Percentiles rank a stretch among this genome's conserved stretches.
These are phyloP conservation scores for Capronia epimyces DNA, from an alignment of 2,329 filamentous ascomycete species.

Conservation along the genomic window DNA sequence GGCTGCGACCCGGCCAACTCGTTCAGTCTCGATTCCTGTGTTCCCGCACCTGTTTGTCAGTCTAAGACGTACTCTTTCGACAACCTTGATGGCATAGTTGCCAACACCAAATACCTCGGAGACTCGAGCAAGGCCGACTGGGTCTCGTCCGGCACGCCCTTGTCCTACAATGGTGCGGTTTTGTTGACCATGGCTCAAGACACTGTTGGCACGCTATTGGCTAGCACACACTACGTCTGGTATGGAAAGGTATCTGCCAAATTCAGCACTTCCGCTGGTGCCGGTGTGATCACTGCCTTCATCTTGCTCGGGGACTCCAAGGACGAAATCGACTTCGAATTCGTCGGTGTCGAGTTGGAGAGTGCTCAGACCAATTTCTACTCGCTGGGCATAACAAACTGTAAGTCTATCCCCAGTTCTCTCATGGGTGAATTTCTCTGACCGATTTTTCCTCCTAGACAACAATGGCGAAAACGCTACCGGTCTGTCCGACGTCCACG, in stretches of 20 bases:
- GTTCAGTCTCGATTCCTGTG: conserved; percentile 74
- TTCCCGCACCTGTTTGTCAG: conserved; percentile 76
- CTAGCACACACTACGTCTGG: conserved; percentile 86
- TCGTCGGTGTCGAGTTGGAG: conserved; percentile 71
- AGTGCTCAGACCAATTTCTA: conserved; percentile 93
- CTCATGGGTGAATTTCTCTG: conserved; percentile 6
- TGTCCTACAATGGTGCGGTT: conserved; percentile 60
- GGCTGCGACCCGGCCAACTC: conserved; percentile 89
- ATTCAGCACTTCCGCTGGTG: conserved; percentile 76
- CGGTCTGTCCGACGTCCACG: conserved; percentile 59
- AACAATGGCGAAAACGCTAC: conserved; percentile 68
- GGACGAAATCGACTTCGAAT: conserved; percentile 98
- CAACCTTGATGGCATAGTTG: conserved; percentile 61
- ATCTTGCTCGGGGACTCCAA: conserved; percentile 93
- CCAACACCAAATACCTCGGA: conserved; percentile 79
- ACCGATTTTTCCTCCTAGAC: conserved; percentile 48
- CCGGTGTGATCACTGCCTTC: conserved; percentile 93
- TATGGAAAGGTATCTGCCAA: conserved; percentile 87
- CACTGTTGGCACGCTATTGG: conserved; percentile 80
- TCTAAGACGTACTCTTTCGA: conserved; percentile 68
- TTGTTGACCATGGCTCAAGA: conserved; percentile 84
- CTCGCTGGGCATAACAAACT: conserved; percentile 86
- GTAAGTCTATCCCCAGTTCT: conserved; percentile 50
- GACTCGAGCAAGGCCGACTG: conserved; percentile 75
- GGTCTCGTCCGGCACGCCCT: conserved; percentile 76